Base-by-base conservation (phyloP, 768 basidiomycete genomes). In the Roridomyces roridus region DNA sequence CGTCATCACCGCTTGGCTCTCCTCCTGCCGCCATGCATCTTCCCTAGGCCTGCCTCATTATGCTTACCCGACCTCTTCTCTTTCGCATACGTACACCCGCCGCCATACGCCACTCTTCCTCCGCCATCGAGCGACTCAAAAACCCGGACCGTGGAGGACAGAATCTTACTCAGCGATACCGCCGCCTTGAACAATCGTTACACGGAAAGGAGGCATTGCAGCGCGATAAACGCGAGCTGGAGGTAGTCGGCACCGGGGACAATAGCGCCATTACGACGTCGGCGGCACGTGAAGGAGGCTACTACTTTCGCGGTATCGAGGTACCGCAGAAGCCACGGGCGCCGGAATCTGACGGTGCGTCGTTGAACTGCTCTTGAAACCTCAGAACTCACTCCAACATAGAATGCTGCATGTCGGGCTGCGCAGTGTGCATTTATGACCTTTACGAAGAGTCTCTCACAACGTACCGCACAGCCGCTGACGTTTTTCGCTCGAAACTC, bases 361-460 rank as follows among this genome's bases (percentile, higher is more conserved):
- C 11, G 11, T n/a, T 23, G 14, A 47, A 45, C 57, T 5, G 56
- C 10, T 28, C 21, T 36, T 46, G 23, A 23, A 12, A 47, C 5
- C 34, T 31, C 17, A 28, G 46, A 29, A 21, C 25, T 36, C 53
- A 31, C n/a, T 21, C 40, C 24, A 28, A 46, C 37, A 35, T 35
- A 94, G 94, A 94, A 72, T 95, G 94, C 71, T 96, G 94, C 76
- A 96, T 96, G 94, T 94, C 92, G 3, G 92, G 92, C 26, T 96
- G 94, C 67, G 91, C 93, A 0, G 73, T 95, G n/a, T 96, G 94
- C 70, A 89, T 96, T 8, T 92, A 96, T 72, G 92, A 94, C 64
- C 70, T 94, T 23, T 93, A 94, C 72, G 86, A 91, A 57, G 92
- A 94, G 44, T 82, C 87, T 0, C 70, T 92, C 2, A 75, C 76